A percentile compares a stretch with the other conserved stretches of the same genome.
These are phyloP conservation scores for Medicago lupulina DNA, from an alignment of 306 rosid genomes.

Conservation along the genomic window DNA sequence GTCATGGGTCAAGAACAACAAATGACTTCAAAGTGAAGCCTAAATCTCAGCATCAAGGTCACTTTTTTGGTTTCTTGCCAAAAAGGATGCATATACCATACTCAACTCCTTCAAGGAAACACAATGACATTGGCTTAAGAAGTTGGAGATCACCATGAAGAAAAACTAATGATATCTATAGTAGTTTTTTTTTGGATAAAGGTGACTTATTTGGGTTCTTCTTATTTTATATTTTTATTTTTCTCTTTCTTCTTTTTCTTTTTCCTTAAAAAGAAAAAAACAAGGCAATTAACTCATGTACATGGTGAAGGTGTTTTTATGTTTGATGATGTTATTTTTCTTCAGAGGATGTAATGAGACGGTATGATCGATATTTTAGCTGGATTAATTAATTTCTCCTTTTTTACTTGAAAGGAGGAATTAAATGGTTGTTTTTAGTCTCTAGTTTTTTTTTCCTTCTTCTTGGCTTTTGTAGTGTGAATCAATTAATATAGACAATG, in stretches of 20 bases:
- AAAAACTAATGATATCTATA: not conserved
- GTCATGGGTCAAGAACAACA: conserved; percentile 60
- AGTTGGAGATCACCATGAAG: conserved; percentile 79
- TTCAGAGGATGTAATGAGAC: conserved; percentile 38
- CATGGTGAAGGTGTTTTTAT: conserved; percentile 53
- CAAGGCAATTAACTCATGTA: conserved; percentile 53
- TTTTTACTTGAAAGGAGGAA: conserved; percentile 41
- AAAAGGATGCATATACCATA: conserved; percentile 81
- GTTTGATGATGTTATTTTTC: conserved; percentile 48
- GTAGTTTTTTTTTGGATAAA: conserved; percentile 41
- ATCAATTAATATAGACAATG: conserved; percentile 50
- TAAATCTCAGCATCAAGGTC: conserved; percentile 60
- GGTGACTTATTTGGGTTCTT: conserved; percentile 45
- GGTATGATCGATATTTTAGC: conserved; percentile 39
- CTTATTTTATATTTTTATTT: conserved; percentile 35
- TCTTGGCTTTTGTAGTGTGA: conserved; percentile 46
- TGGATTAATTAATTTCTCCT: conserved; percentile 38
- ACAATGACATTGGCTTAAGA: conserved; percentile 86
- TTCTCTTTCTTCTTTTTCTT: conserved; percentile 13
- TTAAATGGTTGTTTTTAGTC: conserved; percentile 42
- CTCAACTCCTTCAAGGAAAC: conserved; percentile 95
- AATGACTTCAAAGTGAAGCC: conserved; percentile 66
- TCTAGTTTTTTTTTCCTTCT: conserved; percentile 27
- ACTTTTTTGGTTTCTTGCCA: conserved; percentile 84
- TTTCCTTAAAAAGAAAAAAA: conserved; percentile 44